Evolutionary conservation across 441 rosid genomes (phyloP), one percentile per base, ranked within the genome.

Genomic region (Eruca vesicaria): DNA sequence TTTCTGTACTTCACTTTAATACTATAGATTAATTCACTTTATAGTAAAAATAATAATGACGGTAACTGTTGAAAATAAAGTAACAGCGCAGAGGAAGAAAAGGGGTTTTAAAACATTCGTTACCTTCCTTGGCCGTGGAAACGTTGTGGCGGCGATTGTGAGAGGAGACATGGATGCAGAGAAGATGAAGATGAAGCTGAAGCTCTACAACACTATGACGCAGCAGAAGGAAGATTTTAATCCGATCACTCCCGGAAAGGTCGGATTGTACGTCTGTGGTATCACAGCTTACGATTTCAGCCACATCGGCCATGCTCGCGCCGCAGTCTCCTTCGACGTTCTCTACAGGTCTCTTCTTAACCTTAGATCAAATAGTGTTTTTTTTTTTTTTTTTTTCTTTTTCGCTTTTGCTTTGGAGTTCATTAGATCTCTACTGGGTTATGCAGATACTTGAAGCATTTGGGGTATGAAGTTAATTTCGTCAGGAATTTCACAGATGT

Each of bases 281-380:
- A 91, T 95, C 50, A 95, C 98, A 1, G 86, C 99, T n/a, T 95
- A 95, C 69, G 98, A 90, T 76, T 80, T 85, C 78, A 93, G 99
- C 81, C 99, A 95, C 78, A 80, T 95, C 16, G 99, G 99, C 20
- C 99, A 96, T 66, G 98, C 93, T 33, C 98, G 99, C 26, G 97
- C 94, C 26, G 93, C 93, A 8, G 93, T 96, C 56, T 72, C 87
- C 58, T 93, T 96, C 18, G 99, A 96, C 69, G 81, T 95, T 5
- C 91, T 96, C 64, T 90, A 79, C 90, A 90, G 97, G 97, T 23
- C 26, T 23, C 26, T 3, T 19, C 64, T 3, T n/a, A 38, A 3
- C 45, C 41, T 36, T 36, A 0, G 45, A 38, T 50, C 5, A 18
- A 26, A 11, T 48, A 68, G 52, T 61, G 19, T 56, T 53, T 5